Conservation (phyloP, 2,329 filamentous ascomycete species). For the Coniochaeta sp. region DNA sequence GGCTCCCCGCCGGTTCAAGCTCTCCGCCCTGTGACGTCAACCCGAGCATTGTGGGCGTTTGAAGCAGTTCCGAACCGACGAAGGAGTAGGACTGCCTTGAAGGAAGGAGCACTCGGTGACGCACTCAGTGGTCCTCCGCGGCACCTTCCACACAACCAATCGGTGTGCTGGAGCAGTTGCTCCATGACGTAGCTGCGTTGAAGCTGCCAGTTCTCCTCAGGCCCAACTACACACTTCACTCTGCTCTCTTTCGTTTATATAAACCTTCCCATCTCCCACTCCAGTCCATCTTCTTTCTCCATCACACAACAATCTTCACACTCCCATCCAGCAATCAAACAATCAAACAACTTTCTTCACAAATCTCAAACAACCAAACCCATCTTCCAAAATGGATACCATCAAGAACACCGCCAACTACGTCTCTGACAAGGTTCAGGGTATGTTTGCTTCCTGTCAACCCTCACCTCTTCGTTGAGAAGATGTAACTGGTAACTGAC, state of each 20-base stretch:
- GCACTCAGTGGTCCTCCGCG: neutral
- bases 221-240: neutral
- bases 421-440: constrained; percentile 48
- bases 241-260: neutral
- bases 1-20: neutral
- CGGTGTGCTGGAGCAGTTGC: neutral
- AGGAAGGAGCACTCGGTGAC: neutral
- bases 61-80: neutral
- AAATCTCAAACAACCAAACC: constrained; percentile 7
- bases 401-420: constrained; percentile 49
- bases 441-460: constrained; percentile 14
- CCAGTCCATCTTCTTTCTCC: neutral
- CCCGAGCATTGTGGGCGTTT: neutral
- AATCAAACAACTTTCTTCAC: constrained; percentile 9
- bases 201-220: neutral
- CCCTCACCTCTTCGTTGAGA: neutral
- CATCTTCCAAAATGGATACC: constrained; percentile 28
- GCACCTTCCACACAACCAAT: neutral
- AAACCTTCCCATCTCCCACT: neutral
- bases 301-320: neutral
- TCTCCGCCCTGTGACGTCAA: neutral
- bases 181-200: neutral
- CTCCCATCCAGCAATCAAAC: neutral
- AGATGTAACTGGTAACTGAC: constrained; percentile 4
- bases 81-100: neutral